Evolutionary conservation across 768 basidiomycete species (phyloP).

Genomic region (Coprinellus micaceus): DNA sequence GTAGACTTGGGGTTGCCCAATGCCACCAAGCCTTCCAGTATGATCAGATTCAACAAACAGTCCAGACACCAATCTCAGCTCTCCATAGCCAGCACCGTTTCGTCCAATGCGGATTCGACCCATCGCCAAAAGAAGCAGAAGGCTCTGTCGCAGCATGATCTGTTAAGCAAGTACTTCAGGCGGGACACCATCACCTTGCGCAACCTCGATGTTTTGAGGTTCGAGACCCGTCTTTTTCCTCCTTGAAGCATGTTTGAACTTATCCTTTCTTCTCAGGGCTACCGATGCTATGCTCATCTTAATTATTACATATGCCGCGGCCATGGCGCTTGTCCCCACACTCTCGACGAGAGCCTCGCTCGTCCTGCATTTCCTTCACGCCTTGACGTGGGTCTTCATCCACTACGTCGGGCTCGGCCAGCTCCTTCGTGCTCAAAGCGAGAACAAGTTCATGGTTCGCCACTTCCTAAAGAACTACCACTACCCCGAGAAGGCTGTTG

Average conservation of each 20-base stretch:
- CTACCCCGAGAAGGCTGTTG: conserved; percentile 68
- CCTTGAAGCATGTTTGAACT: conserved; percentile 15
- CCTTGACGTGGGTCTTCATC: conserved; percentile 80
- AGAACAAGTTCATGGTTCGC: conserved; percentile 83
- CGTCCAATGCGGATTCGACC: conserved; percentile 19
- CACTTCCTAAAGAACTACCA: conserved; percentile 96
- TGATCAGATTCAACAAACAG: conserved; percentile 16
- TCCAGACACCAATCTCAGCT: conserved; percentile 29
- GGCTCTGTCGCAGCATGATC: conserved; percentile 74
- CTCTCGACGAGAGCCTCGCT: conserved; percentile 48
- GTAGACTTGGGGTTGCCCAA: conserved; percentile 12
- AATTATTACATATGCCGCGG: conserved; percentile 63
- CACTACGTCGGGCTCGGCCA: conserved; percentile 87
- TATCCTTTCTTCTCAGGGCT: conserved; percentile 46
- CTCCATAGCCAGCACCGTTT: conserved; percentile 33
- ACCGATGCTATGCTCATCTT: conserved; percentile 81
- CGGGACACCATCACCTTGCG: conserved; percentile 78
- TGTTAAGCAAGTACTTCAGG: conserved; percentile 86
- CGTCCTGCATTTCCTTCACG: conserved; percentile 76
- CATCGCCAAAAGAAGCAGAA: conserved; percentile 25
- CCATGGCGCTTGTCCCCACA: conserved; percentile 55
- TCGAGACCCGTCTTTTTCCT: conserved; percentile 19
- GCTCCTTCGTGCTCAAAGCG: conserved; percentile 79
- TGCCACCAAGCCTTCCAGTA: conserved; percentile 11
- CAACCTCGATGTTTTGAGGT: conserved; percentile 87